Base-by-base conservation (phyloP, 306 rosid species). In the Senna tora region DNA sequence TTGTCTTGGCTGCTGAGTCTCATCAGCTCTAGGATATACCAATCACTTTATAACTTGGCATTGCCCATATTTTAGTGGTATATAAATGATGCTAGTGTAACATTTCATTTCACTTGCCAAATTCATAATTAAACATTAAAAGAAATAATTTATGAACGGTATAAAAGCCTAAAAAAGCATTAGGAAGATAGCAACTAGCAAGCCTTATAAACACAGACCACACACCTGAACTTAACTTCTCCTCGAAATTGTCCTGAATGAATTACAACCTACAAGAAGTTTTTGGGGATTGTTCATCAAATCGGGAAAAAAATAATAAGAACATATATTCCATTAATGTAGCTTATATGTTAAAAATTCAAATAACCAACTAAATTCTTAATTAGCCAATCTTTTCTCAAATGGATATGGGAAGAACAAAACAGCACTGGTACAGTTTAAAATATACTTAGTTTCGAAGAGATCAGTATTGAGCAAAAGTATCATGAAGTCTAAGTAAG, bases 181-280 rank as follows among this genome's bases (percentile, higher is more conserved):
- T 4, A 33, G 47, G 49, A 50, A 67, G 51, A 72, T 62, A 52
- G 52, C 22, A 57, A 67, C 67, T 62, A 45, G 52, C 22, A 57
- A 67, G 60, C 81, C 60, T 59, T 80, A 61, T 63, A 41, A 80
- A 78, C 61, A 77, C 51, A 62, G 64, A 70, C 77, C 67, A 43
- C 77, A 57, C 65, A 89, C 99, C 97, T 89, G 96, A 94, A 89
- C 80, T 77, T 84, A 38, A 87, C 92, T 77, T 89, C 90, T 80
- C 99, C 99, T 73, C 79, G 80, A 77, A 94, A 94, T 81, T 94
- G 92, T 62, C 84, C 86, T 9, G 99, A 94, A 63, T 79, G 89
- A 83, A 91, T 64, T 51, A 86, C 78, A 59, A 85, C 84, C 99
- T 91, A 81, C 84, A 80, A 65, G 75, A 78, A 64, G 56, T 22